Percentiles rank a stretch among this genome's conserved stretches.
Conservation (phyloP, 164 flowering plant genomes). For the Amborella trichopoda region DNA sequence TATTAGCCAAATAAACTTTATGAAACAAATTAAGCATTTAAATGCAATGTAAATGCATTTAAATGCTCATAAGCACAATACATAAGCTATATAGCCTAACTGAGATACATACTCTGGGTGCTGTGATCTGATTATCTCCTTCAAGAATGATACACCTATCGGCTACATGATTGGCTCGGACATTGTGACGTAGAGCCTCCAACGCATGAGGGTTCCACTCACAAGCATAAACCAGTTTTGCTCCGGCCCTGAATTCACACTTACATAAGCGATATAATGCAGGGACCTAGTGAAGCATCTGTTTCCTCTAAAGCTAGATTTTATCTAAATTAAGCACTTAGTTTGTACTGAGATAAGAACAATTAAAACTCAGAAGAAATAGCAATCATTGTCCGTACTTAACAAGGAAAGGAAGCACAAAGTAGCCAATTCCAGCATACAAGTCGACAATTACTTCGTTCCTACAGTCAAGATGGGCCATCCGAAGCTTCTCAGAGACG, state of each 20-base stretch:
- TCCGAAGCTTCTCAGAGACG: slow-evolving; percentile 89
- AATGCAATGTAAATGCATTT: too few relatives aligned
- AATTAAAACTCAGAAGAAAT: neutral
- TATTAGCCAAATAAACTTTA: too few relatives aligned
- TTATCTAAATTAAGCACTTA: too few relatives aligned
- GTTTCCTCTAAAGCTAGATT: too few relatives aligned
- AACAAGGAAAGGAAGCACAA: slow-evolving; percentile 80
- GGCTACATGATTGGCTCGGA: slow-evolving; percentile 53
- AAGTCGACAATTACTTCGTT: slow-evolving; percentile 78
- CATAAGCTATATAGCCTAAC: too few relatives aligned
- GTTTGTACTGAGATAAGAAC: too few relatives aligned
- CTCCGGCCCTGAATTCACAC: slow-evolving; percentile 82
- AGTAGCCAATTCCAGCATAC: slow-evolving; percentile 97
- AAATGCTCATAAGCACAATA: too few relatives aligned
- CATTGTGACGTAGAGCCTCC: slow-evolving; percentile 67
- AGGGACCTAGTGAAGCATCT: too few relatives aligned
- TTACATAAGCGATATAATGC: too few relatives aligned
- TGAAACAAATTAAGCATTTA: neutral
- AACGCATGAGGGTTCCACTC: slow-evolving; percentile 96
- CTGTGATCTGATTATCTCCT: slow-evolving; percentile 74
- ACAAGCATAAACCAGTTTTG: slow-evolving; percentile 89
- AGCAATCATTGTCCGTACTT: slow-evolving; percentile 27
- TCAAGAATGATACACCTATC: slow-evolving; percentile 75
- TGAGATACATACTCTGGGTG: slow-evolving; percentile 53
- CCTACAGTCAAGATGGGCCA: slow-evolving; percentile 53